Conservation (phyloP, 1,139 yeast species). For the Pichia sp. region DNA sequence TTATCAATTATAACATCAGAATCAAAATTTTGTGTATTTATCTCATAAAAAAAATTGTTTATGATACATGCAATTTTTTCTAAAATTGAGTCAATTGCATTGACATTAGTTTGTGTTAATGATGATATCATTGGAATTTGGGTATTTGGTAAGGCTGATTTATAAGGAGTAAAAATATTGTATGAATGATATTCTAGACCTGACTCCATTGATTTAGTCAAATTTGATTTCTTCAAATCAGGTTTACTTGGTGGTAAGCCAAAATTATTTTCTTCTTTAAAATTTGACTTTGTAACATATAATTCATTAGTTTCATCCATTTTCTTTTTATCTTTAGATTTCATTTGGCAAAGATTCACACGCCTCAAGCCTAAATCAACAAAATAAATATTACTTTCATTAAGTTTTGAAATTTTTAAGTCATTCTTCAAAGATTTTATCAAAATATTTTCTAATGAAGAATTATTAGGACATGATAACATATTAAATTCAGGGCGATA, state of each 20-base stretch:
- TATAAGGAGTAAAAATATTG: slow-evolving; percentile 8
- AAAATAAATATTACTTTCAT: slow-evolving; percentile 15
- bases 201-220: slow-evolving; percentile 7
- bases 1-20: neutral
- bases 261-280: no score
- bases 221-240: slow-evolving; percentile 3
- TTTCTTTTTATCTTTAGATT: neutral
- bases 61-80: slow-evolving; percentile 13
- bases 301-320: neutral
- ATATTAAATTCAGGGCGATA: slow-evolving; percentile 46
- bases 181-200: slow-evolving; percentile 6
- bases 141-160: neutral
- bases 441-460: slow-evolving; percentile 18
- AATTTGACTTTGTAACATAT: neutral
- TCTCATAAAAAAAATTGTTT: slow-evolving; percentile 13
- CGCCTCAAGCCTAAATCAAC: slow-evolving; percentile 25
- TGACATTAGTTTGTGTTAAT: slow-evolving; percentile 8
- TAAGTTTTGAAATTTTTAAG: slow-evolving; percentile 9
- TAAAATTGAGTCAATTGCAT: slow-evolving; percentile 15
- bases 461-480: slow-evolving; percentile 40
- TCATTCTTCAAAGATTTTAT: slow-evolving; percentile 24
- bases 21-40: neutral
- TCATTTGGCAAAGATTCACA: slow-evolving; percentile 20
- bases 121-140: neutral
- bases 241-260: neutral